Evolutionary conservation across 805 yeast species (phyloP).

Genomic region (Pichia ethanolica): DNA sequence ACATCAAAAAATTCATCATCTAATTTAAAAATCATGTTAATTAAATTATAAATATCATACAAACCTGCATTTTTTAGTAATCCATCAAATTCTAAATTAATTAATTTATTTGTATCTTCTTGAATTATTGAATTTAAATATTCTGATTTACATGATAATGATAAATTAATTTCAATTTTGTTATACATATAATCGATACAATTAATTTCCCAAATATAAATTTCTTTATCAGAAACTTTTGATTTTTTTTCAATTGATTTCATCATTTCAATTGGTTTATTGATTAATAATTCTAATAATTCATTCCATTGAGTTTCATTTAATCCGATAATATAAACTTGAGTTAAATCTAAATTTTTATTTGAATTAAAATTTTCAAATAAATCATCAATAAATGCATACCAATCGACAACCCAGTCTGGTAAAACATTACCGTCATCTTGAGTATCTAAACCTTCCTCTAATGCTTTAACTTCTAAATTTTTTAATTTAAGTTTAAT

Average conservation of each 20-base stretch:
- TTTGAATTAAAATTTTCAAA: constrained; percentile 36
- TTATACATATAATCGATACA: constrained; percentile 52
- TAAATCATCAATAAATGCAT: constrained; percentile 51
- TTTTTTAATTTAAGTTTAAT: constrained; percentile 34
- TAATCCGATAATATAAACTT: constrained; percentile 29
- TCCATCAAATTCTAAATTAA: constrained; percentile 36
- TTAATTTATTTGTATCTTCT: constrained; percentile 28
- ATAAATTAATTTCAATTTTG: constrained; percentile 40
- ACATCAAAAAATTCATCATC: constrained; percentile 53
- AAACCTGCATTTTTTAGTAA: constrained; percentile 48
- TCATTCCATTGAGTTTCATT: constrained; percentile 27
- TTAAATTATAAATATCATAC: constrained; percentile 51
- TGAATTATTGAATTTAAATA: constrained; percentile 8
- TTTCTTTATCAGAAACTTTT: constrained; percentile 22
- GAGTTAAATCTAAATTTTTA: constrained; percentile 25
- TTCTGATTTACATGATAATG: constrained; percentile 26
- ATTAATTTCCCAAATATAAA: constrained; percentile 45
- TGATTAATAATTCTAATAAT: constrained; percentile 37
- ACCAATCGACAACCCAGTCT: constrained; percentile 69
- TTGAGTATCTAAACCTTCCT: constrained; percentile 19
- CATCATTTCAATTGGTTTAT: constrained; percentile 38
- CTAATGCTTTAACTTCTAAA: constrained; percentile 26
- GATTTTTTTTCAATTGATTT: constrained; percentile 14
- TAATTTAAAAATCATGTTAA: constrained; percentile 66
- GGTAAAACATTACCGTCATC: constrained; percentile 65